A percentile compares a stretch with the other conserved stretches of the same genome.
These are phyloP conservation scores for Forsythia viridissima DNA, from an alignment of 257 asterid species.

Conservation along the genomic window DNA sequence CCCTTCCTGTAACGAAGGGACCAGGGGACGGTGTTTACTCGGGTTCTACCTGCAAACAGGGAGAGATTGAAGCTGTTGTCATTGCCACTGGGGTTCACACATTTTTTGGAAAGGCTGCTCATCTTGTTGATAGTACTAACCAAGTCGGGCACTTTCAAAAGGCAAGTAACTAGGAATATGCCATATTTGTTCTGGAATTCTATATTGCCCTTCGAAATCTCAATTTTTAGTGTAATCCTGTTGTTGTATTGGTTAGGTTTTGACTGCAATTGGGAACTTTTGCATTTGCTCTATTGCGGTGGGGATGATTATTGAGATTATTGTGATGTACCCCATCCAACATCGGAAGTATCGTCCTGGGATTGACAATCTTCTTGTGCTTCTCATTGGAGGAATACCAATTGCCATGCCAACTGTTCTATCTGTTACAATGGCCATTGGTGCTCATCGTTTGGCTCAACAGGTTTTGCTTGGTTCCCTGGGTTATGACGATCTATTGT, in stretches of 20 bases:
- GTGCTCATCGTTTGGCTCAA: slow-evolving; percentile 96
- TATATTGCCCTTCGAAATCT: background rate
- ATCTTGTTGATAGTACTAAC: slow-evolving; percentile 89
- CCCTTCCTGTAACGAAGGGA: slow-evolving; percentile 95
- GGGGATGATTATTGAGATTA: slow-evolving; percentile 91
- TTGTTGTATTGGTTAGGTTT: slow-evolving; percentile 50
- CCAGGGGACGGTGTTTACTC: slow-evolving; percentile 97
- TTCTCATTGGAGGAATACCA: slow-evolving; percentile 96
- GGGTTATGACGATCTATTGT: slow-evolving; percentile 6
- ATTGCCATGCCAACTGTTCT: slow-evolving; percentile 99
- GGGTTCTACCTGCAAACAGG: slow-evolving; percentile 98
- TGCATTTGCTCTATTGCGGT: slow-evolving; percentile 96
- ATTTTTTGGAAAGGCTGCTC: slow-evolving; percentile 97
- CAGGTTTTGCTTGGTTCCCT: slow-evolving; percentile 52
- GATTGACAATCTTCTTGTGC: slow-evolving; percentile 95
- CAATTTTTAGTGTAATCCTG: slow-evolving; percentile 7
- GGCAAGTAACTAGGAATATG: slow-evolving; percentile 40
- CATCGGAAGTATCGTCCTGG: slow-evolving; percentile 91
- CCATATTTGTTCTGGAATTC: slow-evolving; percentile 1
- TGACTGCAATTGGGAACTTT: slow-evolving; percentile 96
- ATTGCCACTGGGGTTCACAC: slow-evolving; percentile 98
- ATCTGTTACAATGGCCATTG: slow-evolving; percentile 98
- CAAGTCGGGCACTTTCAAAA: slow-evolving; percentile 98
- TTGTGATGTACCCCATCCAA: slow-evolving; percentile 97
- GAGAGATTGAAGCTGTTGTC: slow-evolving; percentile 88